Percentiles rank a stretch among this genome's conserved stretches.
Conservation (phyloP, 345 rosid species). For the Eucalyptus pauciflora region DNA sequence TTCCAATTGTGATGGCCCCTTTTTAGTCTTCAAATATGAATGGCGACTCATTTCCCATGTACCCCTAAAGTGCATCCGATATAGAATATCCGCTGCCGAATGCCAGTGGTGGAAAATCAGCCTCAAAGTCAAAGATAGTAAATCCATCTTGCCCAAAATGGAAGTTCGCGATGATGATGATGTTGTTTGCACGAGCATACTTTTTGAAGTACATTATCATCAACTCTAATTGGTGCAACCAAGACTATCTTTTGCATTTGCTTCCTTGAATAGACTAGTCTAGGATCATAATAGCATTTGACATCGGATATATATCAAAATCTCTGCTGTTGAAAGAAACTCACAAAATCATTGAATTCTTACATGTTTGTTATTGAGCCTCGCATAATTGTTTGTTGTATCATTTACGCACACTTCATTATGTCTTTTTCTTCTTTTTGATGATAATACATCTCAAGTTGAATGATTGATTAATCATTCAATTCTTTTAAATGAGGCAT, state of each 20-base stretch:
- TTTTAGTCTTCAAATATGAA: background rate
- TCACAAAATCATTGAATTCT: background rate
- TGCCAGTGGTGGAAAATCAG: background rate
- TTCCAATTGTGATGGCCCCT: background rate
- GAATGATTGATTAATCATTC: background rate
- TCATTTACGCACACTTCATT: accelerated
- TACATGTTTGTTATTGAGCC: accelerated
- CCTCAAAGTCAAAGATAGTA: background rate
- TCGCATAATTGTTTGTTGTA: accelerated
- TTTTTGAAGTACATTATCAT: too few relatives aligned
- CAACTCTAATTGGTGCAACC: too few relatives aligned
- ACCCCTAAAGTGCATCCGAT: background rate
- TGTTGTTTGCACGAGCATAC: too few relatives aligned
- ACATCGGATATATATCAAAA: too few relatives aligned
- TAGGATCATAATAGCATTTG: too few relatives aligned
- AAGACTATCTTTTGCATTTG: too few relatives aligned
- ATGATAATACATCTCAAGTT: background rate
- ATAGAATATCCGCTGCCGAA: too few relatives aligned
- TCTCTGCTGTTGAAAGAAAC: too few relatives aligned
- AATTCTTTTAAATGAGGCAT: background rate
- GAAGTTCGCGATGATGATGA: too few relatives aligned
- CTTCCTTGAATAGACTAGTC: too few relatives aligned
- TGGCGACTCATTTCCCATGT: background rate
- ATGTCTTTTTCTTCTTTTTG: background rate
- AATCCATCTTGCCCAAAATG: too few relatives aligned